Evolutionary conservation across 345 rosid genomes (phyloP), one percentile per base, ranked within the genome.

Genomic region (Kandelia obovata): DNA sequence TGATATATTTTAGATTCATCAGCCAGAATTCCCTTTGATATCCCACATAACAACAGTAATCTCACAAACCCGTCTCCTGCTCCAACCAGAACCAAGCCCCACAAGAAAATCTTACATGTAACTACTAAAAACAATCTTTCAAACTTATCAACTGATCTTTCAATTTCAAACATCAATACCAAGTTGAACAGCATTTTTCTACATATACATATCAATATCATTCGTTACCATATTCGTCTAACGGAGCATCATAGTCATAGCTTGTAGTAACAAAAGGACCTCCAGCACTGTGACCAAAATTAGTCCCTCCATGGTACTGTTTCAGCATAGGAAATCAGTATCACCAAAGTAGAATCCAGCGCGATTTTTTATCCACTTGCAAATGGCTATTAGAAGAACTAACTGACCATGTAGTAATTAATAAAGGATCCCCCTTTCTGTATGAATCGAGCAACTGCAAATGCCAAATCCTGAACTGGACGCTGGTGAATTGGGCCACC

Each of bases 271-370:
- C 82, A 82, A 96, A 96, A 37, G 98, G 98, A 71, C 99, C 99
- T 69, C 98, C 99, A 52, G 99, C 98, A 70, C 92, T 85, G 74
- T 97, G 92, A 62, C 98, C 98, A 57, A 96, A 96, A 81, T 92
- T 96, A 67, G 99, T 96, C 67, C 99, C 99, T 78, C 99, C 99
- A 72, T 96, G 97, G 71, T 87, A 96, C 99, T 96, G 85, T 80
- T 84, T 53, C 15, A 67, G 74, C 56, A 69, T 32, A 43, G 28
- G 39, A 77, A 53, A 61, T 53, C 39, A 62, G 46, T 71, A 58
- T 46, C 31, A 43, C 35, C 19, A 58, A 53, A 62, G 20, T 28
- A 47, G 31, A 53, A 55, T 57, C 55, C 31, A 31, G 52, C 6
- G n/a, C 23, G 6, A 56, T 35, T 7, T 51, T n/a, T 21, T 2